phyloP scores from a whole-genome alignment of 2,329 filamentous ascomycete genomes.

The Ceratocystiopsis sp. region DNA sequence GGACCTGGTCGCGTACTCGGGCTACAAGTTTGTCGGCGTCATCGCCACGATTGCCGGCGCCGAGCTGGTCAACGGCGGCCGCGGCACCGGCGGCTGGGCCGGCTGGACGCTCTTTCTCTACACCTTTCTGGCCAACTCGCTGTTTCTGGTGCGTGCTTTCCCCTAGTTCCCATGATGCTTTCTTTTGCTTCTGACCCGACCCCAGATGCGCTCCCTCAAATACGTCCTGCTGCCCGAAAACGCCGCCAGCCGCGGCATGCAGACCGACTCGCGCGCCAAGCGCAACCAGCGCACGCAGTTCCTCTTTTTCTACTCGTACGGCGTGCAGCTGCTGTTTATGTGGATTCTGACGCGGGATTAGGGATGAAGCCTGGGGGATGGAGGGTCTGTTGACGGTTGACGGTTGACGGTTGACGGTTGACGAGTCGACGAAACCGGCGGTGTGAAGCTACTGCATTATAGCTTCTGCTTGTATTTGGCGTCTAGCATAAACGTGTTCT shows the following conservation, averaged over 20 bases:
- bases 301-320: constrained; percentile 83
- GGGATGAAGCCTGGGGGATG: neutral
- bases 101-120: constrained; percentile 84
- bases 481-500: too few species aligned
- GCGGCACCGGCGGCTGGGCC: constrained; percentile 72
- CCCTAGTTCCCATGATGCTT: neutral
- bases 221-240: constrained; percentile 89
- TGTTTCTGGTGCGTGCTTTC: constrained; percentile 58
- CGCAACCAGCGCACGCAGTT: constrained; percentile 81
- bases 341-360: constrained; percentile 44
- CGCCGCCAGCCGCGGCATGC: constrained; percentile 44
- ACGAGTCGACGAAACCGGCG: too few species aligned
- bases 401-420: too few species aligned
- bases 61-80: constrained; percentile 59
- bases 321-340: constrained; percentile 91
- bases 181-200: neutral
- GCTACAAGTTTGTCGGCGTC: constrained; percentile 97
- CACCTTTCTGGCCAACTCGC: constrained; percentile 82
- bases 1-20: constrained; percentile 87
- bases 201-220: constrained; percentile 76
- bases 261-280: constrained; percentile 65
- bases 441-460: too few species aligned
- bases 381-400: too few species aligned
- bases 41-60: constrained; percentile 73
- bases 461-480: too few species aligned